Evolutionary conservation across 2,329 filamentous ascomycete species (phyloP).

Genomic region (Cladosporium sp.): DNA sequence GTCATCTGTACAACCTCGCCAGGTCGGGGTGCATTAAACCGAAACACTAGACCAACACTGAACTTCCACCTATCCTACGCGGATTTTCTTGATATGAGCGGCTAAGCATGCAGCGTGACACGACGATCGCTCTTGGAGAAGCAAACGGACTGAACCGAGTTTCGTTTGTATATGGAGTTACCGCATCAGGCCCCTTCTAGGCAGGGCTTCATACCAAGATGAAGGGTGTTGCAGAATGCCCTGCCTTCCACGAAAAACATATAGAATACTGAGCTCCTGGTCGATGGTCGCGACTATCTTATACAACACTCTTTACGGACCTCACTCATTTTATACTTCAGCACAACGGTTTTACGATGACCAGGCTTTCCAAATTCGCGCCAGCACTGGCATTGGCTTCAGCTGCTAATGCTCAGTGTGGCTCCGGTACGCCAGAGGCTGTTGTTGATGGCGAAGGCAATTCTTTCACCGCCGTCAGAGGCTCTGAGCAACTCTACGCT

Average conservation of each 20-base stretch:
- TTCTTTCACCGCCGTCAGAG: conserved; percentile 43
- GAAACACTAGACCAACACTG: background rate
- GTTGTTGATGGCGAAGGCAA: conserved; percentile 44
- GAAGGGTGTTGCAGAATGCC: background rate
- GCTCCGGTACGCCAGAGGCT: conserved; percentile 44
- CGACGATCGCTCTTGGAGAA: background rate
- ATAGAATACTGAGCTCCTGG: background rate
- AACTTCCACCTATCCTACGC: conserved; percentile 12
- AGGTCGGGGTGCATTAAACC: conserved; percentile 9
- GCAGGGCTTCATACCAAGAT: background rate
- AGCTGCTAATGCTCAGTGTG: conserved; percentile 40
- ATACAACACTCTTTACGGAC: background rate
- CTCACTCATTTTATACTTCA: background rate
- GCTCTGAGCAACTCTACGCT: conserved; percentile 45
- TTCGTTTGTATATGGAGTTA: background rate
- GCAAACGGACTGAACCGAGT: conserved; percentile 1
- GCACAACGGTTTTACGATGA: conserved; percentile 30
- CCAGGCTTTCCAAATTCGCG: conserved; percentile 34
- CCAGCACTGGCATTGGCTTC: conserved; percentile 40
- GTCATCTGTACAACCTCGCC: background rate
- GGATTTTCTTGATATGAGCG: background rate
- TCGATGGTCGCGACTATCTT: too few relatives aligned
- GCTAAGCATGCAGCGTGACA: conserved; percentile 10
- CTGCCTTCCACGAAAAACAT: background rate
- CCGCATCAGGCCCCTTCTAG: background rate